These are phyloP conservation scores for Tetraselmis striata DNA, from an alignment of 139 green algal species.

Conservation along the genomic window DNA sequence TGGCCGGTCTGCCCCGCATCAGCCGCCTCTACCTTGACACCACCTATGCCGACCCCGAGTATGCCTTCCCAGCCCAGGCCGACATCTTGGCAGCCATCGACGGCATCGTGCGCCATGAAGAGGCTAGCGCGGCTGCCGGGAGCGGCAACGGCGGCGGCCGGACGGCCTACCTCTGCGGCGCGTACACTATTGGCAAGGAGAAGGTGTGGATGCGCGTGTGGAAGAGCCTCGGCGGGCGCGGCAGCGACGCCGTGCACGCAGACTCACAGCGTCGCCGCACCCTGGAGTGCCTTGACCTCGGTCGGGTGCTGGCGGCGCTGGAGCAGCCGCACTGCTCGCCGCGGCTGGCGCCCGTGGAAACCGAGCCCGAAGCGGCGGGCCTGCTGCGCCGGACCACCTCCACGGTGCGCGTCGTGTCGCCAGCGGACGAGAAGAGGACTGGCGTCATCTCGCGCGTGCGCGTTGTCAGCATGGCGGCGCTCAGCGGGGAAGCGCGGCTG, in stretches of 20 bases:
- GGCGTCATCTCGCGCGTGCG: background rate
- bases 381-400: background rate
- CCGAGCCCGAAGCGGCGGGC: too few species aligned
- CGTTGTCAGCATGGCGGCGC: background rate
- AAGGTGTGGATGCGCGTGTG: background rate
- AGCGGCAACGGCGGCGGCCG: background rate
- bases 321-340: background rate
- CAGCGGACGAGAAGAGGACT: too few species aligned
- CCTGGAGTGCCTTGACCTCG: background rate
- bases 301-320: background rate
- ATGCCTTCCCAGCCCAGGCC: constrained; percentile 64
- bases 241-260: background rate
- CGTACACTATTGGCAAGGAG: constrained; percentile 82
- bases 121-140: background rate
- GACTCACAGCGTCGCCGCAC: background rate
- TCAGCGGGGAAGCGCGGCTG: background rate
- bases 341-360: background rate
- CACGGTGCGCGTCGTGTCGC: background rate
- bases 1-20: background rate
- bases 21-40: constrained; percentile 64
- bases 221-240: background rate
- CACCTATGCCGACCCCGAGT: constrained; percentile 81
- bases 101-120: background rate
- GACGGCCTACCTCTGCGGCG: constrained; percentile 84
- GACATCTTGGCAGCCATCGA: background rate